Evolutionary conservation across 495 filamentous ascomycete species (phyloP).

Genomic region (Neurospora cerealis): DNA sequence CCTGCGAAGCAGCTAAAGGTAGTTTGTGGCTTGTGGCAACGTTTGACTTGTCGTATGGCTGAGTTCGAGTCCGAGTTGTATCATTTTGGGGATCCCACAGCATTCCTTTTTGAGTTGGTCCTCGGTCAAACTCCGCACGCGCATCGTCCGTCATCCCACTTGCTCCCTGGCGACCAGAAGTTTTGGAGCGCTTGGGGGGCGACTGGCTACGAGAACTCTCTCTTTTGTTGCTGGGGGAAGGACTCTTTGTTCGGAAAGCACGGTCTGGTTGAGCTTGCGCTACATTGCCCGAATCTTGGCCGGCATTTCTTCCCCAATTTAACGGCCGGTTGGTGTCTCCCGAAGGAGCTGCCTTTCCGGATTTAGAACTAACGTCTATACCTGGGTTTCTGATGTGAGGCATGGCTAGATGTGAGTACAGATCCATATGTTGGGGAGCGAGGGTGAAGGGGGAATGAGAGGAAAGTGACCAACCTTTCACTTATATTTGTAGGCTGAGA

Average conservation of each 20-base stretch:
- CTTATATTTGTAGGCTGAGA: not conserved
- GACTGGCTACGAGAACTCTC: conserved; percentile 10
- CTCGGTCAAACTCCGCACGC: conserved; percentile 21
- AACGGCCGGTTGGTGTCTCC: not conserved
- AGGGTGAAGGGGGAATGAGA: not conserved
- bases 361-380: not conserved
- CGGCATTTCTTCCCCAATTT: not conserved
- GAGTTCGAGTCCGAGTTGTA: conserved; percentile 8
- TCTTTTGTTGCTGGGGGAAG: conserved; percentile 9
- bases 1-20: conserved; percentile 3
- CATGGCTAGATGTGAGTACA: not conserved
- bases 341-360: not conserved
- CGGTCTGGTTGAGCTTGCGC: not conserved
- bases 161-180: not conserved
- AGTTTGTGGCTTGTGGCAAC: conserved; percentile 13
- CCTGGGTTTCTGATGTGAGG: not conserved
- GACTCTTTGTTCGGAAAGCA: conserved; percentile 4
- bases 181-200: conserved; percentile 13
- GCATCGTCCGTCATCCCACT: conserved; percentile 7
- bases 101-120: conserved; percentile 21
- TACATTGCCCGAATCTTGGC: not conserved
- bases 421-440: not conserved
- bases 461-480: conserved; percentile 4
- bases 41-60: conserved; percentile 15
- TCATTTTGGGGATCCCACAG: conserved; percentile 27